Conservation (phyloP, 192 early-diverging fungal genomes). For the Lunasporangiospora selenospora region DNA sequence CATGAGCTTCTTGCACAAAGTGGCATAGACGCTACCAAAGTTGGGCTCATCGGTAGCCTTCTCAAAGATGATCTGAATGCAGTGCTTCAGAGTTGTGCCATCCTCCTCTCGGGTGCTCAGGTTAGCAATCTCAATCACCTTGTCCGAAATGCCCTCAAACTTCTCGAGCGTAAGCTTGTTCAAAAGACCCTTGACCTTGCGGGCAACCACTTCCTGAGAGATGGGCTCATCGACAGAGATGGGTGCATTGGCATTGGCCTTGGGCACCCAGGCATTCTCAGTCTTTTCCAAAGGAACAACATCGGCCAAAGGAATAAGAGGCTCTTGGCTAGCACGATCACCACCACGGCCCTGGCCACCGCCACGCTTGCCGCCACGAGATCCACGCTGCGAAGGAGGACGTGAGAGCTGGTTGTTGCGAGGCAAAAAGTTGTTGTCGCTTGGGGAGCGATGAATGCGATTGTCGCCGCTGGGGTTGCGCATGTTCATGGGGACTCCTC, state of each 20-base stretch:
- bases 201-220: conserved; percentile 66
- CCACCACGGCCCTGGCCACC: conserved; percentile 60
- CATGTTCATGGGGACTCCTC: conserved; percentile 48
- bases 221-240: conserved; percentile 51
- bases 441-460: conserved; percentile 25
- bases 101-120: conserved; percentile 69
- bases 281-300: conserved; percentile 82
- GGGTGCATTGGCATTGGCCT: conserved; percentile 42
- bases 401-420: conserved; percentile 35
- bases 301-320: conserved; percentile 59
- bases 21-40: conserved; percentile 91
- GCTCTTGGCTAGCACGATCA: conserved; percentile 55
- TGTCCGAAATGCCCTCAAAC: conserved; percentile 85
- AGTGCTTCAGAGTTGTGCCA: conserved; percentile 76
- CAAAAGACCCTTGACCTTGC: conserved; percentile 87
- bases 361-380: conserved; percentile 65
- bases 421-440: conserved; percentile 21
- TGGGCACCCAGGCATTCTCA: conserved; percentile 85
- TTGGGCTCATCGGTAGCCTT: conserved; percentile 96
- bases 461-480: conserved; percentile 50
- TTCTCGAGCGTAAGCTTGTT: conserved; percentile 99
- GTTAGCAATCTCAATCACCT: conserved; percentile 84
- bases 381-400: conserved; percentile 52
- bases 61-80: conserved; percentile 90
- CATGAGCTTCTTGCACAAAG: conserved; percentile 84